Base-by-base conservation (phyloP, 139 green algal species). In the Micromonas commoda region DNA sequence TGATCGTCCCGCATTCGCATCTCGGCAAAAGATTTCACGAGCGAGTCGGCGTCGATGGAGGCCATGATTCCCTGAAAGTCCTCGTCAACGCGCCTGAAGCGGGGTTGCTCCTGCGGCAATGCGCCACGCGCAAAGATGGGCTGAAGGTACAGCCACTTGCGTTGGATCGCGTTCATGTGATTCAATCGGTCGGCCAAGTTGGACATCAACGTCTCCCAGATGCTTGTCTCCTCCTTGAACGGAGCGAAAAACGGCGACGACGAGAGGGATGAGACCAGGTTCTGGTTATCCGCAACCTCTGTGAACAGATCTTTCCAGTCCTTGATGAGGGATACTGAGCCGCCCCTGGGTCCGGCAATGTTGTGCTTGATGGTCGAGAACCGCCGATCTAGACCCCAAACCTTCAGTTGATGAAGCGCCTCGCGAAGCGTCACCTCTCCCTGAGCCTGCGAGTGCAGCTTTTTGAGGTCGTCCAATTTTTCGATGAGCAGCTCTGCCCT, bases 61-160 rank as follows among this genome's bases (percentile, higher is more conserved):
- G 28, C 63, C 86, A 94, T 89, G 57, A 93, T 78, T 9, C 73
- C 64, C 57, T 85, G 79, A 83, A 94, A 94, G 69, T 92, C 86
- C 31, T 89, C 83, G 57, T 96, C 91, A 57, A 94, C 88, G 52
- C 89, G 86, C 35, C 80, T 69, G 83, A 96, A 96, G 33, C 90
- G 84, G 26, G 76, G 53, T 80, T 90, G 84, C 76, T 93, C 85
- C 16, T 86, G 76, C 0, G 91, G 91, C 80, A 96, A 77, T 20
- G 91, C 91, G 9, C 90, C 90, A 20, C 89, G 79, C 16, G 80
- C 85, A 80, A 94, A 94, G 64, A 96, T 91, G 54, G 91, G 91
- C 84, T 93, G 85, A 64, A 96, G 83, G 81, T 96, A 96, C 31
- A 94, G 83, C 90, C 90, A 94, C 63, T 89, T 88, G 32, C 91